phyloP scores from a whole-genome alignment of 1,284 basidiomycete genomes.

The Ustilago trichophora region DNA sequence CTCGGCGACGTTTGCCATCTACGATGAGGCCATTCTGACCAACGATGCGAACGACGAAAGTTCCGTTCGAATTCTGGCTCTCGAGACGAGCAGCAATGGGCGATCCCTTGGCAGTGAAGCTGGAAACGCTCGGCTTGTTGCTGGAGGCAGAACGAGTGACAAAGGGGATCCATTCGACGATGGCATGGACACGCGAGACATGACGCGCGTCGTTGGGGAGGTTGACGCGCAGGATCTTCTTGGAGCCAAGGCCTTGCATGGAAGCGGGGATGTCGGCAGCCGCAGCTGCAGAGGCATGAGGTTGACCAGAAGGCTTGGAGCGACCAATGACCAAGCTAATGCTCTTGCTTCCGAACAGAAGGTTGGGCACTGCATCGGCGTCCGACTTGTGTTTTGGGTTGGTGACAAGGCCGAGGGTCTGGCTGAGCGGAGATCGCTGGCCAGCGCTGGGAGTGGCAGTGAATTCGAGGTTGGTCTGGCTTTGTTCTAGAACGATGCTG shows the following conservation, averaged over 20 bases:
- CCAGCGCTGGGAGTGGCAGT: not conserved
- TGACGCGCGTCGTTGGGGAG: conserved; percentile 59
- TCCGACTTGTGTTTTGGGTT: conserved; percentile 28
- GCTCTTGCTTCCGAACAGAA: conserved; percentile 41
- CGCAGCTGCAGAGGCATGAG: conserved; percentile 17
- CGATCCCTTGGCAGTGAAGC: conserved; percentile 29
- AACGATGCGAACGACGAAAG: conserved; percentile 58
- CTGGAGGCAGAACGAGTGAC: conserved; percentile 7
- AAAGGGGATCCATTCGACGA: conserved; percentile 64
- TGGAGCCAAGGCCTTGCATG: conserved; percentile 45
- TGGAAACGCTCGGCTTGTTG: conserved; percentile 21
- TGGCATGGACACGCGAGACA: conserved; percentile 61
- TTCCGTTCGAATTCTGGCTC: conserved; percentile 24
- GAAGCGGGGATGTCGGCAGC: conserved; percentile 25
- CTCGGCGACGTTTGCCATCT: conserved; percentile 57
- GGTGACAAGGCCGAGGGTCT: conserved; percentile 23
- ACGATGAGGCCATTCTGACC: conserved; percentile 65
- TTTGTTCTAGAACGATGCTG: conserved; percentile 15
- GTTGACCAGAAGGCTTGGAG: conserved; percentile 42
- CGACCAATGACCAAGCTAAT: conserved; percentile 50
- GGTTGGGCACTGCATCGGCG: conserved; percentile 17
- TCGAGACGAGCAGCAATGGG: conserved; percentile 17
- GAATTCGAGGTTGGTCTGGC: conserved; percentile 1
- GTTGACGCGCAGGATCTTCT: conserved; percentile 44
- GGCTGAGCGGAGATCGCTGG: conserved; percentile 1